These are phyloP conservation scores for Xerocomus cyaneibrunnescens DNA, from an alignment of 1,284 basidiomycete species.

Conservation along the genomic window DNA sequence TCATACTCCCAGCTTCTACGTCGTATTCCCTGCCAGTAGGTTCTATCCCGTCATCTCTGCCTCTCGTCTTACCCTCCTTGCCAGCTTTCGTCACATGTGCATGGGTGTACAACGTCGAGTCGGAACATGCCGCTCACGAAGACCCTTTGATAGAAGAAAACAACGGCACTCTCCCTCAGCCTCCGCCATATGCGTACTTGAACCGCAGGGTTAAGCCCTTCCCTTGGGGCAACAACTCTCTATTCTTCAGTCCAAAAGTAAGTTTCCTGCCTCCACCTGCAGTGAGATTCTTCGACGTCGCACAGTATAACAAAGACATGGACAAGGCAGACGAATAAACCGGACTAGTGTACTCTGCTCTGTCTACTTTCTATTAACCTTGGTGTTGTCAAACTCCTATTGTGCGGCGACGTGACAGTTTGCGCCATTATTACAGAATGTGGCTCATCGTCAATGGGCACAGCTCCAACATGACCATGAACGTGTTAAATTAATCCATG, in stretches of 20 bases:
- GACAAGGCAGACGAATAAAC: slow-evolving; percentile 36
- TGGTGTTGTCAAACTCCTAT: not conserved
- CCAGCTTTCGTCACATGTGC: slow-evolving; percentile 62
- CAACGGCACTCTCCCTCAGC: slow-evolving; percentile 69
- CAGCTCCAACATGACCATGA: not conserved
- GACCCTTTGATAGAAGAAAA: slow-evolving; percentile 75
- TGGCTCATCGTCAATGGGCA: not conserved
- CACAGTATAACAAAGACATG: slow-evolving; percentile 62
- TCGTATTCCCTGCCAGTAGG: slow-evolving; percentile 72
- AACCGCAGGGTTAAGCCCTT: slow-evolving; percentile 75
- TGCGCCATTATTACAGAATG: not conserved
- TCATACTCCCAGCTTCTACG: slow-evolving; percentile 56
- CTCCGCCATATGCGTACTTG: slow-evolving; percentile 73
- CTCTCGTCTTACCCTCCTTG: slow-evolving; percentile 11
- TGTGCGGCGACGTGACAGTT: not conserved
- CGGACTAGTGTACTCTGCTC: not conserved
- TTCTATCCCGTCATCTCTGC: slow-evolving; percentile 14
- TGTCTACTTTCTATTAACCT: not conserved
- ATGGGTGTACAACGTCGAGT: slow-evolving; percentile 77
- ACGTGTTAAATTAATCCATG: not conserved
- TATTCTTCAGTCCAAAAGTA: slow-evolving; percentile 80
- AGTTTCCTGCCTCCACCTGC: slow-evolving; percentile 21
- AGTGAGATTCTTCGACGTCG: slow-evolving; percentile 1
- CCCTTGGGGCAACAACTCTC: slow-evolving; percentile 79
- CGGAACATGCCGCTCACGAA: slow-evolving; percentile 70